phyloP scores from a whole-genome alignment of 352 stramenopile genomes.

The Phytophthora sojae region DNA sequence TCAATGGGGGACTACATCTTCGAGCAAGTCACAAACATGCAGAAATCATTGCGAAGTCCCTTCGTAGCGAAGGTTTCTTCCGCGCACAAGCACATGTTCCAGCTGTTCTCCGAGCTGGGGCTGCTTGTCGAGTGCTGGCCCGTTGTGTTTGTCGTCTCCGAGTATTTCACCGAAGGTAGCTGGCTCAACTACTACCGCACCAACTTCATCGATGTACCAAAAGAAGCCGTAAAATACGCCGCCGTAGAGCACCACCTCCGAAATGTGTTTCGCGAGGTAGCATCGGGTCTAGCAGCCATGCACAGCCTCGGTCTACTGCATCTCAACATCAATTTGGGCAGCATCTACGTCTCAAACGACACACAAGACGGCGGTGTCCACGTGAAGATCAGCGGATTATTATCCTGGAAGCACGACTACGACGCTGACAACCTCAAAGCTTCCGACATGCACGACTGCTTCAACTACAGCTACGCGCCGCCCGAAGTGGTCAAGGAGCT shows the following conservation, averaged over 20 bases:
- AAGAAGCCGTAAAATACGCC: conserved; percentile 20
- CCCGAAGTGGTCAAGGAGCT: conserved; percentile 48
- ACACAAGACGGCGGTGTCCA: conserved; percentile 3
- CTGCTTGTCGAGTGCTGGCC: conserved; percentile 73
- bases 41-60: conserved; percentile 44
- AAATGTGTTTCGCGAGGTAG: conserved; percentile 53
- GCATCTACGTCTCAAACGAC: conserved; percentile 47
- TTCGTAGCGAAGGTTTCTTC: conserved; percentile 47
- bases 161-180: conserved; percentile 49
- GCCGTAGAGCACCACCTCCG: conserved; percentile 45
- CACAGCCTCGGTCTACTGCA: conserved; percentile 62
- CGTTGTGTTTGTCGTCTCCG: conserved; percentile 55
- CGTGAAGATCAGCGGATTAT: conserved; percentile 50
- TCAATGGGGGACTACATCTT: conserved; percentile 47
- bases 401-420: conserved; percentile 57
- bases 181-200: conserved; percentile 48
- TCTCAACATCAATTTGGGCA: conserved; percentile 63
- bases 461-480: conserved; percentile 49
- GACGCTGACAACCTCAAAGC: conserved; percentile 33
- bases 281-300: conserved; percentile 58
- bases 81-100: conserved; percentile 60
- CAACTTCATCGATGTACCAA: conserved; percentile 9
- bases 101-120: conserved; percentile 67
- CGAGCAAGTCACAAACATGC: conserved; percentile 42
- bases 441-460: conserved; percentile 47